These are phyloP conservation scores for Xerophyta viscosa DNA, from an alignment of 106 monocot species.

Conservation along the genomic window DNA sequence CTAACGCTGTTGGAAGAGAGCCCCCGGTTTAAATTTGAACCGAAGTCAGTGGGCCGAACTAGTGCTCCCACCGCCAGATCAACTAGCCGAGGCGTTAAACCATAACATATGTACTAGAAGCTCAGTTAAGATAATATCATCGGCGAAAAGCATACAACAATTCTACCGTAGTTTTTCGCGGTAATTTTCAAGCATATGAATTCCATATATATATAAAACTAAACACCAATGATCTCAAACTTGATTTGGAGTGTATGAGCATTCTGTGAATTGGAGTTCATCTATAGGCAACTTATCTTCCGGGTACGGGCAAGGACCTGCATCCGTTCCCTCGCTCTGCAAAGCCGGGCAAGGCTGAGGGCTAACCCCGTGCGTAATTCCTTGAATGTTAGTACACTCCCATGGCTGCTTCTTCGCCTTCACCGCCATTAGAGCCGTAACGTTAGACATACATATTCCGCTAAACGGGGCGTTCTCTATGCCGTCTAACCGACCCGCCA, in stretches of 20 bases:
- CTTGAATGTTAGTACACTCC: constrained; percentile 56
- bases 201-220: not conserved
- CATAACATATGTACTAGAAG: no score
- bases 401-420: constrained; percentile 62
- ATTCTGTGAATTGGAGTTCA: constrained; percentile 26
- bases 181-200: not conserved
- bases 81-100: no score
- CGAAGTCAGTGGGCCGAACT: no score
- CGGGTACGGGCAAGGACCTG: constrained; percentile 36
- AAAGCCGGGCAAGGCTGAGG: constrained; percentile 38
- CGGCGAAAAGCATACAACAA: no score
- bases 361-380: constrained; percentile 32
- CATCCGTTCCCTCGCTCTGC: constrained; percentile 4
- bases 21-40: no score
- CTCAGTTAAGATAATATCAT: no score
- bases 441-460: constrained; percentile 83
- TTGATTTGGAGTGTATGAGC: constrained; percentile 21
- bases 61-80: no score
- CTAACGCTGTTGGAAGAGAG: no score
- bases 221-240: no score
- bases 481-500: constrained; percentile 66
- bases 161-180: not conserved
- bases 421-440: constrained; percentile 34
- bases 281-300: constrained; percentile 40
- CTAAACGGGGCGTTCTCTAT: constrained; percentile 56